Conservation (phyloP, 2,329 filamentous ascomycete species). For the Alternaria solani region DNA sequence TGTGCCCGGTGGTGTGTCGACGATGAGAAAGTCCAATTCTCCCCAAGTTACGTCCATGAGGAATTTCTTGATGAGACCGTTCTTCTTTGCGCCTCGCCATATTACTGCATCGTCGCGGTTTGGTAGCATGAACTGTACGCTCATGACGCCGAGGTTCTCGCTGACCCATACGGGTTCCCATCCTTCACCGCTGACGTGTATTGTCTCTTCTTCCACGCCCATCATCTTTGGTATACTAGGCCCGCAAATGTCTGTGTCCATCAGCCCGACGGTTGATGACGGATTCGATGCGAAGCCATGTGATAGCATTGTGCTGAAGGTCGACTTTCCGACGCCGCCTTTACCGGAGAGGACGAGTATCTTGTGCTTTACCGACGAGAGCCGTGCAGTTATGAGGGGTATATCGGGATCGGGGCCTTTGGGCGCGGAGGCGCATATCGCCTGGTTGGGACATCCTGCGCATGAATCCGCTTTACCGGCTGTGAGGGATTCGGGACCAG, state of each 20-base stretch:
- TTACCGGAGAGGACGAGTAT: constrained; percentile 93
- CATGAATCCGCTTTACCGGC: constrained; percentile 79
- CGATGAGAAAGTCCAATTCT: constrained; percentile 88
- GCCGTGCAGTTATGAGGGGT: constrained; percentile 81
- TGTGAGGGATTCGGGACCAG: constrained; percentile 81
- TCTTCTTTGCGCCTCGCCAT: constrained; percentile 98
- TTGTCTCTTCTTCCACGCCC: constrained; percentile 91
- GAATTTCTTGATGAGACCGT: constrained; percentile 97
- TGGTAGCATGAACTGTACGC: constrained; percentile 97
- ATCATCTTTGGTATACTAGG: constrained; percentile 99
- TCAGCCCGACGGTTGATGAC: constrained; percentile 83
- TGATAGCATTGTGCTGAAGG: constrained; percentile 86
- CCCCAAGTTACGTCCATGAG: constrained; percentile 98
- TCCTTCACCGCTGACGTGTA: constrained; percentile 86
- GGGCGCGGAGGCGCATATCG: constrained; percentile 90
- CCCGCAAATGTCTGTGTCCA: constrained; percentile 98
- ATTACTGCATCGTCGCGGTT: constrained; percentile 94
- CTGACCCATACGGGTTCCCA: constrained; percentile 97
- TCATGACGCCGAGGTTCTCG: constrained; percentile 96
- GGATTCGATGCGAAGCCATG: constrained; percentile 88
- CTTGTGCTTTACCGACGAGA: constrained; percentile 86
- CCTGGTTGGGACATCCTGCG: constrained; percentile 93
- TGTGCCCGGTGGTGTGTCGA: constrained; percentile 95
- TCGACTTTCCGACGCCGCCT: constrained; percentile 96
- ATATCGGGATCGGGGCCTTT: constrained; percentile 97